Evolutionary conservation across 2,329 filamentous ascomycete species (phyloP), one percentile per base, ranked within the genome.

Genomic region (Teratosphaeria nubilosa): DNA sequence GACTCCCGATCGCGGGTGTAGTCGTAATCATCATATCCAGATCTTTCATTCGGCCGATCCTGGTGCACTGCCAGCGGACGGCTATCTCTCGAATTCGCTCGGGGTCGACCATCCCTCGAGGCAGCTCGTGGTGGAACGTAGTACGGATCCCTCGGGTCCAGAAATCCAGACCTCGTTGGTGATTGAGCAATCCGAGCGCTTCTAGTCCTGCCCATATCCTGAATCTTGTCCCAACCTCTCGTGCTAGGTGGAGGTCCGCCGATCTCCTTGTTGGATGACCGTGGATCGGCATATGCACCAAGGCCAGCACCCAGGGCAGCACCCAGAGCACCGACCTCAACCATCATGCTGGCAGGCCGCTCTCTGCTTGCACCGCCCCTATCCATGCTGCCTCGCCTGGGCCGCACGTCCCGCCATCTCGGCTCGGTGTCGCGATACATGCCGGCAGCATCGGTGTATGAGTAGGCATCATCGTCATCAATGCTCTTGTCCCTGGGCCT

Each of bases 211-310:
- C 77, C 69, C 6, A 72, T 57, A 58, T 80, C 76, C 64, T 82
- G 82, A 62, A 88, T 82, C 72, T 83, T 87, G 65, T 90, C 87
- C 62, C 90, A 83, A 0, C 85, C 87, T 64, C 86, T 78, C 2
- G 84, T 88, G 5, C 85, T 82, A 4, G 86, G 86, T 10, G 88
- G 87, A 1, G 86, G 87, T 20, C 41, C 41, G 11, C 73, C 72
- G 16, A 75, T 53, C 53, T 72, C 64, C 69, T 74, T 66, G 51
- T 65, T 54, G 60, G 70, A 65, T 34, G 64, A 51, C 64, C 72
- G 64, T 27, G 68, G 66, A 37, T 69, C 64, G 51, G 63, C 63
- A 48, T 62, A 64, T 13, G 62, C 25, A 10, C 68, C 73, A 45
- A 75, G 63, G 9, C 77, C 65, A 68, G 78, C 70, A 48, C 41